Evolutionary conservation across 2,329 filamentous ascomycete species (phyloP).

Genomic region (Penicillium freii): DNA sequence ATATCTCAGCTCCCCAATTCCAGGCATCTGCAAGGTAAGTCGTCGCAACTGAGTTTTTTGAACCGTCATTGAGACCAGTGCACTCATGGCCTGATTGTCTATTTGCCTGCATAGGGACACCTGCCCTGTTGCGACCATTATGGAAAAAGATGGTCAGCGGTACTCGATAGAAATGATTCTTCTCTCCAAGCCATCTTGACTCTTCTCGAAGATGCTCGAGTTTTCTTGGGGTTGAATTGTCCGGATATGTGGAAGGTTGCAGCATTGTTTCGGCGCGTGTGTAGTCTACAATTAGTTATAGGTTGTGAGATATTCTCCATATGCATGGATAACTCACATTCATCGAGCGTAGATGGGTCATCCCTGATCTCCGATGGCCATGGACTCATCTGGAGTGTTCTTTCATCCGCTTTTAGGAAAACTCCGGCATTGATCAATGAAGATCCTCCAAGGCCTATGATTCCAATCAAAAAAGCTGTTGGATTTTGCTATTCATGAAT

Average conservation of each 20-base stretch:
- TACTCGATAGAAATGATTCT: constrained; percentile 55
- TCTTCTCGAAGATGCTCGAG: constrained; percentile 6
- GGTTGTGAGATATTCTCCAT: not conserved
- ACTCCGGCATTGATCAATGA: constrained; percentile 69
- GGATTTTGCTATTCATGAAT: not conserved
- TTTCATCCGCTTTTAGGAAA: constrained; percentile 59
- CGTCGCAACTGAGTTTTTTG: constrained; percentile 55
- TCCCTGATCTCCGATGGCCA: constrained; percentile 51
- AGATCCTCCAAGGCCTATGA: constrained; percentile 56
- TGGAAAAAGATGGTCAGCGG: constrained; percentile 64
- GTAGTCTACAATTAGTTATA: constrained; percentile 11
- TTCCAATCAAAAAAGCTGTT: not conserved
- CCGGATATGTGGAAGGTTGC: constrained; percentile 16
- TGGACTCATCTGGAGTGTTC: constrained; percentile 52
- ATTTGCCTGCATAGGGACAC: constrained; percentile 62
- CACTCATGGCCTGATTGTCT: constrained; percentile 61
- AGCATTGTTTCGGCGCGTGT: constrained; percentile 16
- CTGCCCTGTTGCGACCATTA: constrained; percentile 61
- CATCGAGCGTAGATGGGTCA: constrained; percentile 29
- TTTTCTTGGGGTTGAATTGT: constrained; percentile 5
- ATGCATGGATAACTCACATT: constrained; percentile 9
- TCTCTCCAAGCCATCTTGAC: constrained; percentile 38
- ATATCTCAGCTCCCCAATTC: constrained; percentile 71
- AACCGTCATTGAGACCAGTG: constrained; percentile 67
- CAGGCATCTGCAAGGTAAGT: constrained; percentile 69